Evolutionary conservation across 1,284 basidiomycete species (phyloP), one percentile per base, ranked within the genome.

Genomic region (Austroboletus novae-zelandiae): DNA sequence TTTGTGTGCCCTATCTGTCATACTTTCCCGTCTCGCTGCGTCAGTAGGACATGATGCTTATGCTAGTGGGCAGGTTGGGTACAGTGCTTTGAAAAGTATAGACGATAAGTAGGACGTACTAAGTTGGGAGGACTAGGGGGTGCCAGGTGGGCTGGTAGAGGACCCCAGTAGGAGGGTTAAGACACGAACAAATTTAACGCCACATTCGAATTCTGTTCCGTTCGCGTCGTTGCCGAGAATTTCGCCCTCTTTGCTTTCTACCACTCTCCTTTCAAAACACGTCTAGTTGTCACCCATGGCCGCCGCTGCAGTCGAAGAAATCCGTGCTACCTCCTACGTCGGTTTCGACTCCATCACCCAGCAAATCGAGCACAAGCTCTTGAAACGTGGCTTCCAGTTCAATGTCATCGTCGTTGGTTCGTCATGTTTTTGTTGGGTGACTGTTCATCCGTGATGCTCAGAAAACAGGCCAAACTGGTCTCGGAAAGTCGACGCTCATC

Each of bases 371-470:
- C 90, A 94, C 79, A 99, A 98, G 83, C 87, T 98, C 62, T 84
- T 99, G 75, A 98, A 98, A 78, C 88, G 96, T 60, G 96, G 95
- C 55, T 98, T 98, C 80, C 91, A 97, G 77, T 98, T 99, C 84
- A 99, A 99, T 70, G 88, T 95, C 57, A 96, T 97, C 70, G 89
- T 93, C 56, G 94, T 89, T 61, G 94, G 94, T 94, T 62, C 61
- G 91, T 82, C 47, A 45, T 23, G 27, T n/a, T 17, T 47, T 36
- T 3, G 2, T 35, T 32, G 10, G 17, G 23, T 15, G 5, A 29
- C 29, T 4, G 31, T n/a, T 4, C 5, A 20, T 34, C 1, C 27
- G 0, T 41, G 17, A 47, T 35, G 2, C 11, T n/a, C 13, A 20
- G 14, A 37, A 45, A 51, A 35, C 66, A 91, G 95, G 96, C 50